Evolutionary conservation across 73 alveolate species (phyloP).

Genomic region (Chromera velia): DNA sequence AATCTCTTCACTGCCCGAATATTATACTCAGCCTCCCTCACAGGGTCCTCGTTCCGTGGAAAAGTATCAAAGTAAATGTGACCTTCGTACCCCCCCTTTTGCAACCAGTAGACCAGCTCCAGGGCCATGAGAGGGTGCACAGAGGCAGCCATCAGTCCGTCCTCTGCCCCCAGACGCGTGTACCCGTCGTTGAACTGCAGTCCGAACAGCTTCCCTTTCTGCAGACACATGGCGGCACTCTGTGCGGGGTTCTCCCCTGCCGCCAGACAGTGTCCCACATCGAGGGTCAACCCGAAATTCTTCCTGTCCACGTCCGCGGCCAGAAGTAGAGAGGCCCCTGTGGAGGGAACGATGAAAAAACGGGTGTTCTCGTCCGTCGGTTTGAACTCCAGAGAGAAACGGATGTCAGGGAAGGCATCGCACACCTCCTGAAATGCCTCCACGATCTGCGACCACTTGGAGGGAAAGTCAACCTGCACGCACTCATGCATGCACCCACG

Average conservation of each 20-base stretch:
- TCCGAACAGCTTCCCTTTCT: neutral
- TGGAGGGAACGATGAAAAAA: conserved; percentile 24
- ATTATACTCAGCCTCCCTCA: conserved; percentile 24
- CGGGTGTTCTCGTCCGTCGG: conserved; percentile 35
- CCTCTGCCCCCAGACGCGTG: conserved; percentile 36
- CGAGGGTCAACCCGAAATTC: conserved; percentile 8
- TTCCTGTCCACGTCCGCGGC: conserved; percentile 11
- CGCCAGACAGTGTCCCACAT: conserved; percentile 28
- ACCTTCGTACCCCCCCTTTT: conserved; percentile 8
- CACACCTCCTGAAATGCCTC: conserved; percentile 8
- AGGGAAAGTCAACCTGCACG: conserved; percentile 16
- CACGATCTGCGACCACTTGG: conserved; percentile 14
- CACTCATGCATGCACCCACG: too few relatives aligned
- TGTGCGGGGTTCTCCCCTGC: conserved; percentile 48
- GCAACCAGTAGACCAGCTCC: conserved; percentile 35
- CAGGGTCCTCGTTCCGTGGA: conserved; percentile 38
- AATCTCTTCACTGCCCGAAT: conserved; percentile 14
- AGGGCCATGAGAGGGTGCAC: conserved; percentile 1
- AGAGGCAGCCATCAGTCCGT: neutral
- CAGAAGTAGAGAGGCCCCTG: conserved; percentile 27
- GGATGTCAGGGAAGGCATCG: conserved; percentile 8
- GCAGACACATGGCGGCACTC: conserved; percentile 9
- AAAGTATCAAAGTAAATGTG: conserved; percentile 40
- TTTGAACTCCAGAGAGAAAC: conserved; percentile 34
- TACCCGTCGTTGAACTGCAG: conserved; percentile 17